Conservation (phyloP, 2,329 filamentous ascomycete species). For the Diaporthe humulicola region DNA sequence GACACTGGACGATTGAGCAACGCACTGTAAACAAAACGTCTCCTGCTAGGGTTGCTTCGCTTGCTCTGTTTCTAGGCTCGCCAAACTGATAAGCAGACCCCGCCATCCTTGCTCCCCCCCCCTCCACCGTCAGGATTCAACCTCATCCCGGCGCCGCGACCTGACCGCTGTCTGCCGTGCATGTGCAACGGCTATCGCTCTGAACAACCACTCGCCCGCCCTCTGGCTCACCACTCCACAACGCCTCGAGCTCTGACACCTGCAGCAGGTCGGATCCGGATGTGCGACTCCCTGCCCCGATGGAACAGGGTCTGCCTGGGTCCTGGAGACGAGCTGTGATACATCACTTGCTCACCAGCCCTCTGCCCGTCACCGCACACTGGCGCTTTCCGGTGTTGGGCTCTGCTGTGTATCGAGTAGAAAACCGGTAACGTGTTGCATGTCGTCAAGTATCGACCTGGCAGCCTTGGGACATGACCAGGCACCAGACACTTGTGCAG, state of each 20-base stretch:
- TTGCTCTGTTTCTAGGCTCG: neutral
- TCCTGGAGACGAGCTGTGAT: constrained; percentile 19
- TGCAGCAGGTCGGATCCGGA: constrained; percentile 4
- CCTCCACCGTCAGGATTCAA: neutral
- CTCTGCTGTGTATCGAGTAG: neutral
- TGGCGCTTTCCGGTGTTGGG: neutral
- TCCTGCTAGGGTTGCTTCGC: too few species aligned
- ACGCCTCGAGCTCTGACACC: neutral
- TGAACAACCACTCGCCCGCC: neutral
- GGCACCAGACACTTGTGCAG: neutral
- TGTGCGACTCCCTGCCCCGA: neutral
- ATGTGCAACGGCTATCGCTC: constrained; percentile 24
- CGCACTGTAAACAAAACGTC: neutral
- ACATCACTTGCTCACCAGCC: neutral
- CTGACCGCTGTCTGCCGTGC: neutral
- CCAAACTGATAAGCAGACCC: constrained; percentile 5
- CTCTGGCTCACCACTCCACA: neutral
- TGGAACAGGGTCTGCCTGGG: neutral
- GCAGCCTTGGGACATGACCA: neutral
- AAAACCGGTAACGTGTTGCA: neutral
- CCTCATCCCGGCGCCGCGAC: neutral
- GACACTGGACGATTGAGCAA: constrained; percentile 13
- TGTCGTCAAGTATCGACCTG: neutral
- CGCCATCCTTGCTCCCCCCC: neutral
- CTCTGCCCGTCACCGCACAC: neutral